Percentiles rank a stretch among this genome's conserved stretches.
These are phyloP conservation scores for Mortierella sp. DNA, from an alignment of 371 early-diverging fungal species.

Conservation along the genomic window DNA sequence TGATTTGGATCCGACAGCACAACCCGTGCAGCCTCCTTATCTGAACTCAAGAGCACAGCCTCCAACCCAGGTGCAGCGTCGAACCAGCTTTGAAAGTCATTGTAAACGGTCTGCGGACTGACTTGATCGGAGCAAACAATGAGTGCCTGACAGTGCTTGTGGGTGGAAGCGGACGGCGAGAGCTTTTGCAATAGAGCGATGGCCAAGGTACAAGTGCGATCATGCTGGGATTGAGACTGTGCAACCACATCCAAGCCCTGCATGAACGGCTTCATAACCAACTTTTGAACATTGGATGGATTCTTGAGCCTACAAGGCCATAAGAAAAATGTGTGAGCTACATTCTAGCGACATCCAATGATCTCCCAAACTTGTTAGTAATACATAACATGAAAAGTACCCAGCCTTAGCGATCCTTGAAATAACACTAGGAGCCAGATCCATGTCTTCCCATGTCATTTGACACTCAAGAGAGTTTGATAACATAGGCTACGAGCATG, in stretches of 20 bases:
- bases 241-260: constrained; percentile 48
- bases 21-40: not conserved
- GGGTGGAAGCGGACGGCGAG: constrained; percentile 14
- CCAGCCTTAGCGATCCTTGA: constrained; percentile 28
- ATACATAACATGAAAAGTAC: constrained; percentile 13
- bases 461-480: constrained; percentile 43
- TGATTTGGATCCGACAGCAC: constrained; percentile 19
- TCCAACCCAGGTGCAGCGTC: constrained; percentile 17
- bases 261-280: constrained; percentile 34
- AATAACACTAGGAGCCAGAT: constrained; percentile 24
- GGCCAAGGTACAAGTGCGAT: constrained; percentile 48
- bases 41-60: constrained; percentile 15
- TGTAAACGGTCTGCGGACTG: constrained; percentile 34
- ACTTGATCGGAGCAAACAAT: constrained; percentile 42
- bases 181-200: constrained; percentile 41
- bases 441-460: constrained; percentile 48
- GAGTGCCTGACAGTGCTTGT: constrained; percentile 39
- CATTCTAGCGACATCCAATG: not conserved
- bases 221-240: constrained; percentile 48
- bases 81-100: constrained; percentile 48
- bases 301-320: constrained; percentile 17
- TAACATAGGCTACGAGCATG: constrained; percentile 7
- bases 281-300: constrained; percentile 47
- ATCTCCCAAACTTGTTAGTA: too few species aligned
- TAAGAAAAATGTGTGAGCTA: not conserved